A percentile compares a stretch with the other conserved stretches of the same genome.
Evolutionary conservation across 2,329 filamentous ascomycete genomes (phyloP).

Genomic region (Fusarium subtropicale): DNA sequence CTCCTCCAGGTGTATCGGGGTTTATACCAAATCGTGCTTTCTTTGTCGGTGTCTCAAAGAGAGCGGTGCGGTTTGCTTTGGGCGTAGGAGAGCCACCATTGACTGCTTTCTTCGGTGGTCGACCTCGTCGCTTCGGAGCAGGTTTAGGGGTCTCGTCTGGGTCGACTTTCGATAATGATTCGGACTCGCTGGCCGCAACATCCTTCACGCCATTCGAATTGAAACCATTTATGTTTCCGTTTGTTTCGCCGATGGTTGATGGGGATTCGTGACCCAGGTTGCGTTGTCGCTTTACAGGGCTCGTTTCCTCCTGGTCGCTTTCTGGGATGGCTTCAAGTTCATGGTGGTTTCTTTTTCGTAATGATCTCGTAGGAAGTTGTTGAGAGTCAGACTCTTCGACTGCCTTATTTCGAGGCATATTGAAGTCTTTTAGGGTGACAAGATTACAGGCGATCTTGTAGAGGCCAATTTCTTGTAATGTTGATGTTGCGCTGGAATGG

Average conservation of each 20-base stretch:
- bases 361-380: slow-evolving; percentile 25
- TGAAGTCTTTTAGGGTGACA: background rate
- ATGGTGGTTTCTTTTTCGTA: slow-evolving; percentile 45
- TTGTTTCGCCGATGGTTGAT: slow-evolving; percentile 8
- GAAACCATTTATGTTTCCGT: slow-evolving; percentile 43
- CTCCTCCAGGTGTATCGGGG: slow-evolving; percentile 73
- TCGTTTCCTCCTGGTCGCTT: slow-evolving; percentile 47
- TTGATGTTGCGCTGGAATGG: slow-evolving; percentile 13
- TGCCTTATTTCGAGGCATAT: slow-evolving; percentile 42
- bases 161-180: slow-evolving; percentile 35
- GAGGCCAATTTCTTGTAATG: background rate
- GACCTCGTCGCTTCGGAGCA: slow-evolving; percentile 53
- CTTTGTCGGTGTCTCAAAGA: slow-evolving; percentile 56
- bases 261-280: slow-evolving; percentile 34
- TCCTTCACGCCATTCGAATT: background rate
- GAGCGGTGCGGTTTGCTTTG: slow-evolving; percentile 50
- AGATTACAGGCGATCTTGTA: background rate
- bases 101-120: slow-evolving; percentile 50
- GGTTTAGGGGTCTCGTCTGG: slow-evolving; percentile 47
- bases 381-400: slow-evolving; percentile 24
- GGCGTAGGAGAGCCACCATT: slow-evolving; percentile 53
- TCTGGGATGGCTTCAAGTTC: slow-evolving; percentile 46
- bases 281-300: slow-evolving; percentile 51
- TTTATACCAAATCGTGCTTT: slow-evolving; percentile 46
- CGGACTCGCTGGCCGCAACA: slow-evolving; percentile 18